Base-by-base conservation (phyloP, 768 basidiomycete genomes). In the Tephrocybe sp. region DNA sequence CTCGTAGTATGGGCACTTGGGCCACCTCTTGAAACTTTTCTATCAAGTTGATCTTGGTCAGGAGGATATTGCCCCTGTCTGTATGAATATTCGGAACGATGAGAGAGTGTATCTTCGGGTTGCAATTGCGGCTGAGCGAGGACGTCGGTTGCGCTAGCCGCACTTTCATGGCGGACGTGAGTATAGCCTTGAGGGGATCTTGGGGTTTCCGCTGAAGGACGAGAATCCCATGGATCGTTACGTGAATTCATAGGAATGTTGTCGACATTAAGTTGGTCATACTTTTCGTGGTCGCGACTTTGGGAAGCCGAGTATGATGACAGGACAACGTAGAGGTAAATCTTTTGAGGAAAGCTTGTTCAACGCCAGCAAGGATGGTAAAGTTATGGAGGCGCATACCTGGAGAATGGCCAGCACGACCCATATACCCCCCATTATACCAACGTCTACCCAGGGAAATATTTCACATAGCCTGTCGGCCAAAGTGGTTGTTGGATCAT, bases 371-470 rank as follows among this genome's bases (percentile, higher is more conserved):
- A 42, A 50, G 43, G 47, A 41, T 41, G 44, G 23, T 23, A 42
- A 48, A 22, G 36, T 15, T 25, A 10, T 4, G 16, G 4, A 4
- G 4, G 12, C 21, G 52, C 84, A 57, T 65, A 86, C 87, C 65
- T 95, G 92, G 29, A 89, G 70, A 53, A 86, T 71, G n/a, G 78
- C 80, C 22, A 97, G 72, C 13, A 97, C 61, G 9, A 88, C 67
- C 90, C 94, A 97, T 5, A 97, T 72, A 7, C 81, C 91, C 16
- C 77, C 87, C 92, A 98, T 94, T 48, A 97, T 70, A 30, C 94
- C 94, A 12, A 97, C 73, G 59, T 90, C 88, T 9, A 91, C 88
- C 91, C 93, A 97, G 4, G 92, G 76, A 62, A 97, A 95, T 47
- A 97, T 86, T 40, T 84, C 74, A 69, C 97, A 99, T 19, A 98